These are phyloP conservation scores for Rhazya stricta DNA, from an alignment of 257 asterid species.

Conservation along the genomic window DNA sequence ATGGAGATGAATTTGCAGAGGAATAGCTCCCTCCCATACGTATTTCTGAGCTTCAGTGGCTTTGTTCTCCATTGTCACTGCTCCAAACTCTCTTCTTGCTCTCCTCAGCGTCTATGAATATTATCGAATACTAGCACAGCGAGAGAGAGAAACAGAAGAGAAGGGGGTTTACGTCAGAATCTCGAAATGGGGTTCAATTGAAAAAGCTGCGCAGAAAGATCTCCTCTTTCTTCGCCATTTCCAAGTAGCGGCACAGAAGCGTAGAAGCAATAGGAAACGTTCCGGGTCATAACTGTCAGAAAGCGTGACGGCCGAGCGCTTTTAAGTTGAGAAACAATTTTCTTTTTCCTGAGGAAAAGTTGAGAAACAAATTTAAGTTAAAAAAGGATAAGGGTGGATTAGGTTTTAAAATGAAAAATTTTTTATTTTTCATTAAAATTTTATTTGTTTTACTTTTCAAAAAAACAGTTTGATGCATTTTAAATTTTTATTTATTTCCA, in stretches of 20 bases:
- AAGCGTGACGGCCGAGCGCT: not conserved
- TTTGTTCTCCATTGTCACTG: conserved; percentile 21
- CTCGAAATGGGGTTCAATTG: not conserved
- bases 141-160: not conserved
- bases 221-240: not conserved
- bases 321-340: not conserved
- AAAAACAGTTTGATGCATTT: too few species aligned
- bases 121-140: not conserved
- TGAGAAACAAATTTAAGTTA: too few species aligned
- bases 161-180: not conserved
- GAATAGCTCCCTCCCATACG: conserved; percentile 89
- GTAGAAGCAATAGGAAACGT: not conserved
- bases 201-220: not conserved
- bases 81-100: not conserved
- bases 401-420: too few species aligned
- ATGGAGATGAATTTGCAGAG: conserved; percentile 97
- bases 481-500: too few species aligned
- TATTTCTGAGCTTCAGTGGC: conserved; percentile 70
- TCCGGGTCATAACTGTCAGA: not conserved
- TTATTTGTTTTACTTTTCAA: too few species aligned
- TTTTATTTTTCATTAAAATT: too few species aligned
- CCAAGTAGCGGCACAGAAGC: not conserved
- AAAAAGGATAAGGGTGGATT: too few species aligned
- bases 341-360: too few species aligned
- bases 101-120: not conserved